These are phyloP conservation scores for Sordaria brevicollis DNA, from an alignment of 495 filamentous ascomycete genomes.

Conservation along the genomic window DNA sequence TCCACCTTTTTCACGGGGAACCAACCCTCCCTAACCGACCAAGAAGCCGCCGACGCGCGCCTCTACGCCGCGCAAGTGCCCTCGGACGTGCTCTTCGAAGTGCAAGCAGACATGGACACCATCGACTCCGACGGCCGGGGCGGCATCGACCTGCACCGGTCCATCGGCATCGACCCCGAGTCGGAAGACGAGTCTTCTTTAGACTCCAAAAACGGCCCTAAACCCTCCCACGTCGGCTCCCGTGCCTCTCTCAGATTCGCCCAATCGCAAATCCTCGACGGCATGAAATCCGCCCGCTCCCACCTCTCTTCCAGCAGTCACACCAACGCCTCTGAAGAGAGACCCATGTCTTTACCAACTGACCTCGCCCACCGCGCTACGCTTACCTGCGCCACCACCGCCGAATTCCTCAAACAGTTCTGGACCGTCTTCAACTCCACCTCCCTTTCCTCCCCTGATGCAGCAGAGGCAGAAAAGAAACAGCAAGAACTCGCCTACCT, in stretches of 20 bases:
- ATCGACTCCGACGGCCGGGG: conserved; percentile 36
- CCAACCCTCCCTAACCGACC: conserved; percentile 32
- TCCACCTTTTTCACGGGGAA: conserved; percentile 60
- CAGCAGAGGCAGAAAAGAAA: conserved; percentile 41
- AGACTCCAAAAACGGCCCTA: conserved; percentile 37
- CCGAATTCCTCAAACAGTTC: conserved; percentile 93
- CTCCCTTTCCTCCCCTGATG: conserved; percentile 34
- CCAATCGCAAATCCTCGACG: conserved; percentile 45
- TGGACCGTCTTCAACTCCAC: conserved; percentile 84
- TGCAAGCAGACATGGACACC: conserved; percentile 51
- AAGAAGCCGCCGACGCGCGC: conserved; percentile 42
- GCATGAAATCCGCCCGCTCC: conserved; percentile 14
- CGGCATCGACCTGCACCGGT: conserved; percentile 45
- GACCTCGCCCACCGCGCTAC: conserved; percentile 61
- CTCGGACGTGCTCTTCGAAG: conserved; percentile 47
- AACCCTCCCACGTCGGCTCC: conserved; percentile 43
- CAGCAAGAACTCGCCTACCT: conserved; percentile 64
- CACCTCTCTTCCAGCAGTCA: background rate
- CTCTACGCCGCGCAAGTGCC: conserved; percentile 59
- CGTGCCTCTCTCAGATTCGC: conserved; percentile 43
- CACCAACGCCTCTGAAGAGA: conserved; percentile 26
- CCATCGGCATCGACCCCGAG: conserved; percentile 54
- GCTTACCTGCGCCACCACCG: conserved; percentile 83
- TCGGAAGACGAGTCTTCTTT: conserved; percentile 43
- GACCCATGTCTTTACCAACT: conserved; percentile 53